Evolutionary conservation across 2,329 filamentous ascomycete genomes (phyloP), one percentile per base, ranked within the genome.

Genomic region (Conoideocrella luteorostrata): DNA sequence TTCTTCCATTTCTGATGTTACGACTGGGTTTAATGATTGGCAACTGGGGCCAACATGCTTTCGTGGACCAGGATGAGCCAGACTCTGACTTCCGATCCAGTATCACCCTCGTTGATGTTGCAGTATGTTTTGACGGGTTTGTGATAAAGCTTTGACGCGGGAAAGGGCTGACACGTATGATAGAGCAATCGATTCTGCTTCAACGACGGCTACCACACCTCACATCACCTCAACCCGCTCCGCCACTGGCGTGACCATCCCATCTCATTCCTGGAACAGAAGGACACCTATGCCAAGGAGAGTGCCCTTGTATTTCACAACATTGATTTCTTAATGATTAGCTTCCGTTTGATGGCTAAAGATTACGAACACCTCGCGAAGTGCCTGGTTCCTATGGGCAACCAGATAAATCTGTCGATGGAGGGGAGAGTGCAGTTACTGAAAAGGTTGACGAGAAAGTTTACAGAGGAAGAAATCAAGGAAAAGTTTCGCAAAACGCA

Each of bases 161-260:
- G n/a, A n/a, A n/a, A n/a, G n/a, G n/a, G n/a, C n/a, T 35, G 21
- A 44, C 17, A 9, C 1, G 21, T 12, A n/a, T n/a, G 18, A 10
- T 53, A 88, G 84, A 86, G 81, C 63, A 90, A 90, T 61, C 82
- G 86, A 28, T 83, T 83, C 63, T 90, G 84, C 66, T 89, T 83
- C 73, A 89, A 90, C 54, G 86, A 89, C 54, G 86, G 86, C 50
- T 89, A 88, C 61, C 85, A 89, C 63, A 89, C 84, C 6, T 87
- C 84, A 15, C 86, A 89, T 57, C 86, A 89, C 55, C 75, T 89
- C 41, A 88, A 89, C 63, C 86, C 84, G 0, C 73, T 78, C 22
- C 78, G 86, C 2, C 87, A 90, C 66, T 91, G 86, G 86, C 80
- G 86, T 45, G 84, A 90, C 17, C 86, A 90, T 53, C 86, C 86